Evolutionary conservation across 352 stramenopile species (phyloP).

Genomic region (Phytophthora rubi): DNA sequence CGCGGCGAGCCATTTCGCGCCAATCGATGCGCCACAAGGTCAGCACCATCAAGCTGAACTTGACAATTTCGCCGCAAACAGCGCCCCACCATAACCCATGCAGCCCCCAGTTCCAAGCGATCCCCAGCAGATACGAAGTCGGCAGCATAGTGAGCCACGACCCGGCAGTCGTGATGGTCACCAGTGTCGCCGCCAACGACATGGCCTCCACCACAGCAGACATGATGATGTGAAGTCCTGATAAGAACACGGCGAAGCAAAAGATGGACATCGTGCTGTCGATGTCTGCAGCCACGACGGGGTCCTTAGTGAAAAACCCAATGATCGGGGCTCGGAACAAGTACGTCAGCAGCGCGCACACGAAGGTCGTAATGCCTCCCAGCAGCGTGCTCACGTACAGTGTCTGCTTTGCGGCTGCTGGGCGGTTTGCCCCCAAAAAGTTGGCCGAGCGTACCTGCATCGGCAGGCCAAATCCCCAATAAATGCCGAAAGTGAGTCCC

Average conservation of each 20-base stretch:
- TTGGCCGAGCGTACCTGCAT: conserved; percentile 82
- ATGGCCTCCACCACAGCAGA: conserved; percentile 84
- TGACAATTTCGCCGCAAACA: conserved; percentile 70
- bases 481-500: conserved; percentile 83
- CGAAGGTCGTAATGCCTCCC: conserved; percentile 55
- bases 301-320: conserved; percentile 70
- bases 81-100: conserved; percentile 80
- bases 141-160: conserved; percentile 84
- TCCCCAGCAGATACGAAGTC: conserved; percentile 60
- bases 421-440: conserved; percentile 76
- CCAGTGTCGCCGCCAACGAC: conserved; percentile 72
- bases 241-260: conserved; percentile 77
- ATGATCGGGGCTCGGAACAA: conserved; percentile 67
- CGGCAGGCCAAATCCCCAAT: conserved; percentile 83
- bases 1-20: conserved; percentile 67
- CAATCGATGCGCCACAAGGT: conserved; percentile 75
- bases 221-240: conserved; percentile 78
- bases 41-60: conserved; percentile 73
- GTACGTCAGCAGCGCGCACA: conserved; percentile 63
- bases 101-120: conserved; percentile 57
- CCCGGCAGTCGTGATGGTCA: conserved; percentile 67
- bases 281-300: conserved; percentile 60
- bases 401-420: conserved; percentile 62
- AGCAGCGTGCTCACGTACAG: conserved; percentile 73
- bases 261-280: conserved; percentile 72